Evolutionary conservation across 148 eudicot genomes (phyloP).

Genomic region (Gaultheria prostrata): DNA sequence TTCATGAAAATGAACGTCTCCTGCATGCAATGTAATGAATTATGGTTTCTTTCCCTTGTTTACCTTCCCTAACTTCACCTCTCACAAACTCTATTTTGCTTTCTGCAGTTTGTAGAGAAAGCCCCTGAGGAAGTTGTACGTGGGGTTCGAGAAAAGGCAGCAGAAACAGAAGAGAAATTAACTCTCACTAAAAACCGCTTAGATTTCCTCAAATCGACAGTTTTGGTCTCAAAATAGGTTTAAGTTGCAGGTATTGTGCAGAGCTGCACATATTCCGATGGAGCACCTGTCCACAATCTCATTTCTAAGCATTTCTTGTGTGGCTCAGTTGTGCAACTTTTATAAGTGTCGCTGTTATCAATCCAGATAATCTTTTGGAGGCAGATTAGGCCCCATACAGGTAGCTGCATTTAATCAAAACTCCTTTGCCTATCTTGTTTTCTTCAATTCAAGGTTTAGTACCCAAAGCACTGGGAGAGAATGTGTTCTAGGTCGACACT

Average conservation of each 20-base stretch:
- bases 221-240: conserved; percentile 42
- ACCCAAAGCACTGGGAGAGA: background rate
- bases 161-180: conserved; percentile 83
- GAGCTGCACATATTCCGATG: background rate
- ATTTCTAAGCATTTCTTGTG: background rate
- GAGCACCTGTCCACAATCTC: background rate
- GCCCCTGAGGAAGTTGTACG: conserved; percentile 83
- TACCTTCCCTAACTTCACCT: background rate
- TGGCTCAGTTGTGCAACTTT: background rate
- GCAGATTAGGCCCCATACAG: background rate
- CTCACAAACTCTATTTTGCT: conserved; percentile 13
- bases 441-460: background rate
- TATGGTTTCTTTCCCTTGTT: background rate
- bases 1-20: background rate
- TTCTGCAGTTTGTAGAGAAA: conserved; percentile 79
- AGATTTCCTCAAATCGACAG: conserved; percentile 70
- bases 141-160: conserved; percentile 72
- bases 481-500: background rate
- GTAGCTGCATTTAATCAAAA: background rate
- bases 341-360: background rate
- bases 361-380: background rate
- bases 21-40: background rate
- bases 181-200: conserved; percentile 70
- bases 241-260: background rate
- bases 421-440: background rate